These are phyloP conservation scores for Pezicula carpinea DNA, from an alignment of 2,329 filamentous ascomycete species.

Conservation along the genomic window DNA sequence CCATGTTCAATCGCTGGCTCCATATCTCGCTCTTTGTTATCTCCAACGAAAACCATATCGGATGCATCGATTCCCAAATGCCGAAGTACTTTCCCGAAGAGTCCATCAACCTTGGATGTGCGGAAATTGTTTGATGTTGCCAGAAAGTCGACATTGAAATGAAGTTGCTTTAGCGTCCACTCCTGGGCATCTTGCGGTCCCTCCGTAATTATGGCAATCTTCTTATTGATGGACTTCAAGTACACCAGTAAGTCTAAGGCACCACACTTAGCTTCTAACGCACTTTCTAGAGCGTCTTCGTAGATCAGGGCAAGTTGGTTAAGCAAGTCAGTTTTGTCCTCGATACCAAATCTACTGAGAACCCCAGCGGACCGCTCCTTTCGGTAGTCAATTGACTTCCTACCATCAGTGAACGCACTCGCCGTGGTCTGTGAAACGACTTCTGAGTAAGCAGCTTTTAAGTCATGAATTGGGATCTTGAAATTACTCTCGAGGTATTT, in stretches of 20 bases:
- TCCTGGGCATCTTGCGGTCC: slow-evolving; percentile 43
- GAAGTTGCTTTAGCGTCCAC: slow-evolving; percentile 34
- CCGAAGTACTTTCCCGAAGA: slow-evolving; percentile 23
- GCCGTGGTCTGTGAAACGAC: slow-evolving; percentile 32
- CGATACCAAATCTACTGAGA: slow-evolving; percentile 20
- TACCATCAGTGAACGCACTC: slow-evolving; percentile 39
- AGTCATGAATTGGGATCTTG: slow-evolving; percentile 8
- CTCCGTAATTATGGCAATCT: slow-evolving; percentile 41
- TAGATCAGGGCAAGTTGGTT: slow-evolving; percentile 19
- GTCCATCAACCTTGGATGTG: slow-evolving; percentile 28
- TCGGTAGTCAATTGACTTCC: slow-evolving; percentile 38
- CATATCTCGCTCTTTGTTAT: slow-evolving; percentile 25
- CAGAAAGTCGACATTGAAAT: slow-evolving; percentile 25
- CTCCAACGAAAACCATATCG: slow-evolving; percentile 26
- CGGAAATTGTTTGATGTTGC: slow-evolving; percentile 30
- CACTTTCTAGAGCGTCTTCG: slow-evolving; percentile 24
- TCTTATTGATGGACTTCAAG: slow-evolving; percentile 32
- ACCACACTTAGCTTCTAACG: slow-evolving; percentile 33
- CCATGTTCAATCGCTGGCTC: slow-evolving; percentile 19
- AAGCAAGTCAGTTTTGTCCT: slow-evolving; percentile 14
- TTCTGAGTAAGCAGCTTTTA: slow-evolving; percentile 27
- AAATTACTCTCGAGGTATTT: slow-evolving; percentile 19
- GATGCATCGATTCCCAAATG: slow-evolving; percentile 16
- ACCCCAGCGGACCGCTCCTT: slow-evolving; percentile 33
- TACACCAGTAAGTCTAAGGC: slow-evolving; percentile 30